A percentile compares a stretch with the other conserved stretches of the same genome.
These are phyloP conservation scores for Albatrellus ellisii DNA, from an alignment of 768 basidiomycete species.

Conservation along the genomic window DNA sequence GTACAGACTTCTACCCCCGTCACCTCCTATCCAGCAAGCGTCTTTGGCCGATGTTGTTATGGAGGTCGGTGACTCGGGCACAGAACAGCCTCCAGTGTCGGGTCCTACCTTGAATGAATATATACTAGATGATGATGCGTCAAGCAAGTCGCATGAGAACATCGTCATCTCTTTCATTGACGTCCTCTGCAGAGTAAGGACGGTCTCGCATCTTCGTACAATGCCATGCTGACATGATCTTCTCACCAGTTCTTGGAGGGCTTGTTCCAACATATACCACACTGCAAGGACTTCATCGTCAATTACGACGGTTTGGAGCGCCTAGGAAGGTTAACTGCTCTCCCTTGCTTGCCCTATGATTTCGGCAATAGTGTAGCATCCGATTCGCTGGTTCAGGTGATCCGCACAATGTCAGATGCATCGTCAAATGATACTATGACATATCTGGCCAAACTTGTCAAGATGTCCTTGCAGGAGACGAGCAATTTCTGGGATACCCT, in stretches of 20 bases:
- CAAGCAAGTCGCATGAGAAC: constrained; percentile 53
- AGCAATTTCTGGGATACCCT: constrained; percentile 53
- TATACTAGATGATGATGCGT: not conserved
- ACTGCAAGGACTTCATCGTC: constrained; percentile 82
- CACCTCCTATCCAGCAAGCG: not conserved
- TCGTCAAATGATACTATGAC: constrained; percentile 64
- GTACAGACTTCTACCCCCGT: constrained; percentile 39
- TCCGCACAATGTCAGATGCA: constrained; percentile 82
- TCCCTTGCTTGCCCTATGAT: constrained; percentile 84
- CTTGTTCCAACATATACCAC: constrained; percentile 81
- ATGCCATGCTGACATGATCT: constrained; percentile 7
- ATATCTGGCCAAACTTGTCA: constrained; percentile 58
- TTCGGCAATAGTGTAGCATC: constrained; percentile 78
- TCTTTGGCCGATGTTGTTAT: constrained; percentile 11
- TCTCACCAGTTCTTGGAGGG: constrained; percentile 77
- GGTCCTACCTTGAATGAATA: constrained; percentile 5
- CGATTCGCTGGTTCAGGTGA: constrained; percentile 77
- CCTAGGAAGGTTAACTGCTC: constrained; percentile 63
- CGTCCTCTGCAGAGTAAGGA: constrained; percentile 57
- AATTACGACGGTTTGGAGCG: constrained; percentile 59
- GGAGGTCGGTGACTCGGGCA: constrained; percentile 5
- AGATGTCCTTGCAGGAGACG: constrained; percentile 55
- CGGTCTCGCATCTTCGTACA: not conserved
- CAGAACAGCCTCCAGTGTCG: constrained; percentile 2
- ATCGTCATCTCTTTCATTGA: constrained; percentile 68